phyloP scores from a whole-genome alignment of 345 rosid species.

The Rhodomyrtus tomentosa region DNA sequence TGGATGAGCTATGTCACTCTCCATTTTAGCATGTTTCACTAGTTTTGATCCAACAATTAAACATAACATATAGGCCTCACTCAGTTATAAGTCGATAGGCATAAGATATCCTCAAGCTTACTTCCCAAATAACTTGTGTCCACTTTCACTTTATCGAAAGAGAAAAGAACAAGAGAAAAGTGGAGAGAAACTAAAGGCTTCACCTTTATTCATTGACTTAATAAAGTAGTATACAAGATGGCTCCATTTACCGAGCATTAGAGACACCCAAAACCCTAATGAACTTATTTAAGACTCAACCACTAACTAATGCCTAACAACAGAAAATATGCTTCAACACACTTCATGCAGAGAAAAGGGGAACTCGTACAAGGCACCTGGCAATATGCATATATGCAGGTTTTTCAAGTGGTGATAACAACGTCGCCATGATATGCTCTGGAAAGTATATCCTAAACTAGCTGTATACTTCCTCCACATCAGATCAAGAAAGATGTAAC shows the following conservation, averaged over 20 bases:
- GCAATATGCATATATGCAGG: not conserved
- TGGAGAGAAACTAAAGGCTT: not conserved
- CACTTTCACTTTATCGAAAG: not conserved
- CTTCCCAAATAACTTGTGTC: not conserved
- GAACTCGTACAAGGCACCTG: not conserved
- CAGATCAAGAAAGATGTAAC: not conserved
- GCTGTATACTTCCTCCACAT: not conserved
- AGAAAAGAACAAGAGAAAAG: not conserved
- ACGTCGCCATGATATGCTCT: not conserved
- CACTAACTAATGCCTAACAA: not conserved
- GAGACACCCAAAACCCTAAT: not conserved
- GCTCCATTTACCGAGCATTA: not conserved
- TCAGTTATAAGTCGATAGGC: not conserved
- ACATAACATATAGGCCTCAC: not conserved
- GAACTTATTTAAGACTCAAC: not conserved
- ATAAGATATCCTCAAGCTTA: not conserved
- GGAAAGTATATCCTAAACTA: not conserved
- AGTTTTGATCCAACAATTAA: not conserved
- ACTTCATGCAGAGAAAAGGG: not conserved
- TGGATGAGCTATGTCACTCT: not conserved
- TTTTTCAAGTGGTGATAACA: not conserved
- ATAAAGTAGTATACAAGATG: not conserved
- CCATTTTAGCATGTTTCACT: not conserved
- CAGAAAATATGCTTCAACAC: not conserved
- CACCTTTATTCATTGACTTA: not conserved